A percentile compares a stretch with the other conserved stretches of the same genome.
phyloP scores from a whole-genome alignment of 768 basidiomycete species.

The Serendipita vermifera region DNA sequence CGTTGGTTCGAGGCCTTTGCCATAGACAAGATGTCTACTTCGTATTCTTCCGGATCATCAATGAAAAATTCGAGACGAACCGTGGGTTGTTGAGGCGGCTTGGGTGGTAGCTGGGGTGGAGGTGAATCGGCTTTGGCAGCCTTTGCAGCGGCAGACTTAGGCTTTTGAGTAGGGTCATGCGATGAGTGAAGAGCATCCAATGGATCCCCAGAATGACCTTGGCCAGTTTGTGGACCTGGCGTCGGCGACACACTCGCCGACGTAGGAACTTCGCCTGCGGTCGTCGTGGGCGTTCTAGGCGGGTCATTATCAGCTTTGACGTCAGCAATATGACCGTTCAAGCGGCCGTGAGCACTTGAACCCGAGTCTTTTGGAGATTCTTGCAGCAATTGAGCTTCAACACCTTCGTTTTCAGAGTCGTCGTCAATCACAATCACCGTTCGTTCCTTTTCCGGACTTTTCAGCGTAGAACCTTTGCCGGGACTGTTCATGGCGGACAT shows the following conservation, averaged over 20 bases:
- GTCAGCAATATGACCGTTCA: background rate
- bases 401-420: conserved; percentile 1
- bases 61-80: conserved; percentile 56
- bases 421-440: conserved; percentile 9
- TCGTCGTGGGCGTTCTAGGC: conserved; percentile 1
- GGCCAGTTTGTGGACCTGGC: background rate
- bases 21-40: conserved; percentile 47
- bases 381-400: conserved; percentile 5
- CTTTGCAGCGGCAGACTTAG: conserved; percentile 38
- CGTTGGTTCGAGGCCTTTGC: conserved; percentile 57
- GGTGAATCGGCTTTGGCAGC: conserved; percentile 36
- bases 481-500: too few species aligned
- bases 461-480: too few species aligned
- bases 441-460: background rate
- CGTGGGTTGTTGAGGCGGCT: conserved; percentile 42
- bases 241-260: background rate
- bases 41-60: conserved; percentile 63
- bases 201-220: background rate
- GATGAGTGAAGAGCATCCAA: background rate
- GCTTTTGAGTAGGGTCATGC: conserved; percentile 26
- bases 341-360: background rate
- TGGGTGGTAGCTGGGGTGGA: conserved; percentile 37
- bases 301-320: background rate
- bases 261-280: background rate
- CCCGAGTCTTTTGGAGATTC: background rate